Base-by-base conservation (phyloP, 352 stramenopile species). In the Pythium plurisporium region DNA sequence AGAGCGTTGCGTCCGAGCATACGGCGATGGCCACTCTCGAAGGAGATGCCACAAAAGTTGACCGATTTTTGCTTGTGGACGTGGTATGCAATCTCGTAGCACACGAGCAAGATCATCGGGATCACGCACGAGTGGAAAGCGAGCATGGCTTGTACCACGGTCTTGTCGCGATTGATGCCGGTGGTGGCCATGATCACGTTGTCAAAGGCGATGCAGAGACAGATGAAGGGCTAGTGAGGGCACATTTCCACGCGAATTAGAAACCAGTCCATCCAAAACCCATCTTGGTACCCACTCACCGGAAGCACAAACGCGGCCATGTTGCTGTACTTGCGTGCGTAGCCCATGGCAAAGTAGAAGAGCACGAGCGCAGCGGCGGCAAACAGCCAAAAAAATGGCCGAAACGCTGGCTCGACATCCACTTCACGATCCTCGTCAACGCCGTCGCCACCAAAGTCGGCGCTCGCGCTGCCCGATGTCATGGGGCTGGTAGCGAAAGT, bases 51-150 rank as follows among this genome's bases (percentile, higher is more conserved):
- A 50, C 86, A 96, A 56, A 96, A 96, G 61, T 94, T 93, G 52
- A 96, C 85, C 20, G 76, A 87, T 49, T 92, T 92, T 48, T 92
- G 81, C 69, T 95, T 96, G 70, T 96, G 88, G 40, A 96, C 88
- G 34, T 89, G 52, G 70, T 96, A 96, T 12, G 85, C 85, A 60
- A 96, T 67, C 65, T 96, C 87, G 59, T 95, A 96, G 70, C 85
- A 92, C 4, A 93, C 79, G 19, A 96, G 68, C 41, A 96, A 64
- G 42, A 95, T 71, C 67, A 95, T 79, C 0, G 88, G 88, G 30
- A 84, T 88, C 41, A 96, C 76, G 56, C 81, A 91, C 34, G 83
- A 71, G 59, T 91, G 83, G 59, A 94, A 89, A 15, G 78, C 83
- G 7, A 94, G 62, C 83, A 94, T 91, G 37, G 74, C 73, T 50